Percentiles rank a stretch among this genome's conserved stretches.
phyloP scores from a whole-genome alignment of 2,329 filamentous ascomycete genomes.

The Alternaria longipes region DNA sequence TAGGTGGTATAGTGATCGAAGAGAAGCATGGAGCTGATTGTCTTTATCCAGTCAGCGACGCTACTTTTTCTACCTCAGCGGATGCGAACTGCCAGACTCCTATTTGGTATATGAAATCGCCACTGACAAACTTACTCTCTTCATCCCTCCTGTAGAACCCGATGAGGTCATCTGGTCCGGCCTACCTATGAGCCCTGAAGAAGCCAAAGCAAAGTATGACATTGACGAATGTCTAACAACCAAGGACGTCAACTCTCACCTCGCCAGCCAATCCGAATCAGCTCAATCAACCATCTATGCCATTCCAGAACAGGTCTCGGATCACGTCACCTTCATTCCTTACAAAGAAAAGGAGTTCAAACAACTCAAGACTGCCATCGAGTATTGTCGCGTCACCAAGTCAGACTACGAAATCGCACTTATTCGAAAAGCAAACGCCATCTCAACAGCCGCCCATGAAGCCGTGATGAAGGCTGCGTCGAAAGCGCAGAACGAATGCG shows the following conservation, averaged over 20 bases:
- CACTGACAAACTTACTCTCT: slow-evolving; percentile 78
- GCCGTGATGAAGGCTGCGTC: slow-evolving; percentile 71
- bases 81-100: slow-evolving; percentile 82
- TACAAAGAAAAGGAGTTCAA: slow-evolving; percentile 71
- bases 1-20: slow-evolving; percentile 50
- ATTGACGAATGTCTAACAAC: slow-evolving; percentile 76
- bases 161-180: slow-evolving; percentile 94
- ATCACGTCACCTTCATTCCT: slow-evolving; percentile 74
- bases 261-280: slow-evolving; percentile 64
- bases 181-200: slow-evolving; percentile 77
- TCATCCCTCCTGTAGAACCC: slow-evolving; percentile 88
- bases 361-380: slow-evolving; percentile 71
- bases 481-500: slow-evolving; percentile 76
- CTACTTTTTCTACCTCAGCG: slow-evolving; percentile 94
- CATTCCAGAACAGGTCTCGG: slow-evolving; percentile 80
- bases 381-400: slow-evolving; percentile 83
- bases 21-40: background rate
- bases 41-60: slow-evolving; percentile 74
- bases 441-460: slow-evolving; percentile 80
- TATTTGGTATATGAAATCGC: slow-evolving; percentile 82
- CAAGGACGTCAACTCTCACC: slow-evolving; percentile 77
- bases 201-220: slow-evolving; percentile 74
- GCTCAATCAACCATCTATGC: slow-evolving; percentile 70
- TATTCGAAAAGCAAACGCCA: slow-evolving; percentile 80
- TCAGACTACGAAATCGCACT: slow-evolving; percentile 84